Evolutionary conservation across 345 rosid genomes (phyloP), one percentile per base, ranked within the genome.

Genomic region (Reutealis trisperma): DNA sequence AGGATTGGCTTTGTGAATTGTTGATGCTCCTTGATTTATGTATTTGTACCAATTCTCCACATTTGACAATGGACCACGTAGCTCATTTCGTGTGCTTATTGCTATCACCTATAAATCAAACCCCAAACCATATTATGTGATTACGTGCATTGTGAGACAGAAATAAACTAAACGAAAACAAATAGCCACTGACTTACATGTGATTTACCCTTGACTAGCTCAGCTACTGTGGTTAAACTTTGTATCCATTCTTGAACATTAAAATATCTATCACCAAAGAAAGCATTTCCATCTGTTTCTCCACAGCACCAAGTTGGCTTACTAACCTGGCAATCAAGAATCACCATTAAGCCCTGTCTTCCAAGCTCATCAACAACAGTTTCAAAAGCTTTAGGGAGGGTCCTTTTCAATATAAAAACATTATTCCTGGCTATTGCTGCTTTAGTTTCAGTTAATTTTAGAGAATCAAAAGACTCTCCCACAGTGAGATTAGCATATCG

Each of bases 291-390:
- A 63, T 78, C 63, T 12, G 25, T 24, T 34, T 59, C 42, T 5
- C 21, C 2, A 24, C 78, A 74, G 42, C 78, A 79, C 78, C 78
- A 74, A 60, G 34, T 47, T 2, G 82, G 70, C 55, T 32, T 67
- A 59, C 70, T 54, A 4, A 80, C 49, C 37, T 72, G 80, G 45
- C 71, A 71, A 65, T 80, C 83, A 55, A 80, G 79, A 37, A 69
- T 13, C 7, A 44, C 22, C 79, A 75, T 63, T 7, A 80, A 34
- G 9, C 77, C 75, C 12, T 81, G 74, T 21, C 13, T 30, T 14
- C 83, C 86, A 13, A 83, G 73, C 61, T 66, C 80, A 58, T 72
- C 79, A 74, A 85, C 70, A 2, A 79, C 85, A 6, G 75, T 41
- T 13, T 75, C 77, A 45, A 59, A 87, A 24, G 85, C 88, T 55